phyloP scores from a whole-genome alignment of 2,329 filamentous ascomycete species.

The Helminthosporium solani region DNA sequence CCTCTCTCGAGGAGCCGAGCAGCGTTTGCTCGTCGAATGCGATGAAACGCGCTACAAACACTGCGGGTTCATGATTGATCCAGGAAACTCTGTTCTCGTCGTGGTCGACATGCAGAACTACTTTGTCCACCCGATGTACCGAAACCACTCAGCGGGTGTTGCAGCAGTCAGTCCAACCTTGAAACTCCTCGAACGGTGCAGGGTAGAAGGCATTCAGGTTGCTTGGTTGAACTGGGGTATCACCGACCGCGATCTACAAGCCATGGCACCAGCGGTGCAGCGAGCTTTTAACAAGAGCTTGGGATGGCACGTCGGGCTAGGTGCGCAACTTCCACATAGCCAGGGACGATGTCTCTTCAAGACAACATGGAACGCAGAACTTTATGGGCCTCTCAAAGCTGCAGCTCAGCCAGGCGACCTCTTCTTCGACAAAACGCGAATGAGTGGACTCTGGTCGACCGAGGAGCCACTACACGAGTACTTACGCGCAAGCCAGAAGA shows the following conservation, averaged over 20 bases:
- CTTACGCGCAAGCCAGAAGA: conserved; percentile 43
- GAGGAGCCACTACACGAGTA: conserved; percentile 45
- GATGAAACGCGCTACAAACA: conserved; percentile 45
- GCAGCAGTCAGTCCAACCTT: conserved; percentile 39
- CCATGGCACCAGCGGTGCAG: conserved; percentile 46
- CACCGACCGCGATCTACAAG: conserved; percentile 39
- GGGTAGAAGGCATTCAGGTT: conserved; percentile 44
- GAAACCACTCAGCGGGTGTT: conserved; percentile 30
- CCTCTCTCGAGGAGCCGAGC: conserved; percentile 40
- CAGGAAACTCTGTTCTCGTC: conserved; percentile 42
- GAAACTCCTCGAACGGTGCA: conserved; percentile 43
- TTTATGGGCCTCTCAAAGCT: conserved; percentile 44
- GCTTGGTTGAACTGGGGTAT: conserved; percentile 48
- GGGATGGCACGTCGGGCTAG: conserved; percentile 46
- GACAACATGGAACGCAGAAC: conserved; percentile 46
- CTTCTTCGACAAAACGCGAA: conserved; percentile 47
- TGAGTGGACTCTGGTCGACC: conserved; percentile 46
- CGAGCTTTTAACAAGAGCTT: conserved; percentile 45
- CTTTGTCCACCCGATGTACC: conserved; percentile 40
- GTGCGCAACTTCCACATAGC: conserved; percentile 38
- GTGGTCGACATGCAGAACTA: conserved; percentile 50
- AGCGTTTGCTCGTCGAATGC: conserved; percentile 43
- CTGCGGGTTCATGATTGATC: conserved; percentile 45
- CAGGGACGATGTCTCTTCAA: conserved; percentile 46
- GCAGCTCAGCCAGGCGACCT: conserved; percentile 42